Base-by-base conservation (phyloP, 352 stramenopile genomes). In the Globisporangium rhizosaccharum region DNA sequence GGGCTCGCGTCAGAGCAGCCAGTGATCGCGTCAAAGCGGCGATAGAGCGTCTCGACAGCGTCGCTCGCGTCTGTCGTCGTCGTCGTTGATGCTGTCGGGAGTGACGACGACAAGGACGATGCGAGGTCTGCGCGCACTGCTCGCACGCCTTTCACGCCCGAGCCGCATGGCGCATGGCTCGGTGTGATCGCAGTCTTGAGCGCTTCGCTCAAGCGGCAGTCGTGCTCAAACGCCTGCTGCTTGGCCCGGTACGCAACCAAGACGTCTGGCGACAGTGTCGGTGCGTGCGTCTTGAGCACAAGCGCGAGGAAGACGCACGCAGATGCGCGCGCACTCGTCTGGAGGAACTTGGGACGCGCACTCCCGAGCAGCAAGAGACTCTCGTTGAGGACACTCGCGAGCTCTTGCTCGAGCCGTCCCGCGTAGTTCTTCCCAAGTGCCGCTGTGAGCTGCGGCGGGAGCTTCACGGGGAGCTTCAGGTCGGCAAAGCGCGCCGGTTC, bases 251-350 rank as follows among this genome's bases (percentile, higher is more conserved):
- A 68, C 47, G 55, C 71, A 37, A n/a, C 64, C 45, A 58, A 52
- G 30, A 63, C 46, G 36, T 60, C 63, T 7, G 66, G 39, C 12
- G 80, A 51, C 14, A 54, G 23, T 7, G 8, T 58, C 20, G 66
- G 65, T 53, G 61, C 50, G 53, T 59, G 56, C 56, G 60, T 71
- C 59, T 88, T 87, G 30, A 91, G 67, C 26, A 73, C 70, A 42
- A 91, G 67, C 18, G 70, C 82, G 30, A 91, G 46, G 59, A 78
- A 86, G 2, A 89, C 62, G 54, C 67, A 87, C 18, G 79, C 82
- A 0, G 77, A 81, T 5, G 72, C 63, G 14, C 58, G 53, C 1
- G 51, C 53, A 18, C 68, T 72, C 14, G 77, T 69, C 8, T 73
- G 66, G 2, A 73, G 58, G 51, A 88, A 89, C 62, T 91, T 91